Evolutionary conservation across 2,329 filamentous ascomycete species (phyloP).

Genomic region (Rutstroemia sp.): DNA sequence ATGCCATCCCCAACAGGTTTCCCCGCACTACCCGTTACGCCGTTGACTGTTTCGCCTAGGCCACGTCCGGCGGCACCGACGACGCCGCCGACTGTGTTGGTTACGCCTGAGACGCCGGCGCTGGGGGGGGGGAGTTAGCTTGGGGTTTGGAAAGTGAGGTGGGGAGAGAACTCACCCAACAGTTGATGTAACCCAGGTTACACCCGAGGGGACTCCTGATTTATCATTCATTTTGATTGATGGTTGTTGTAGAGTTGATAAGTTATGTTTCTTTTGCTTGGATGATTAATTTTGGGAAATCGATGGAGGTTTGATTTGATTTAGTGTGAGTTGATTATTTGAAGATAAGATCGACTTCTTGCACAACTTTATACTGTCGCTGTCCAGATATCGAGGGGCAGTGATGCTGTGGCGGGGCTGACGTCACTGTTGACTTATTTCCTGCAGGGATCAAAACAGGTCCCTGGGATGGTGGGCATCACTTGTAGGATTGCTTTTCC

Average conservation of each 20-base stretch:
- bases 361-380: no score
- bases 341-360: no score
- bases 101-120: constrained; percentile 16
- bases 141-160: no score
- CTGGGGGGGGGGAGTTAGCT: constrained; percentile 3
- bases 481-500: no score
- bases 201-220: constrained; percentile 12
- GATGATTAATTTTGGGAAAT: no score
- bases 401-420: no score
- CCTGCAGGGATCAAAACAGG: no score
- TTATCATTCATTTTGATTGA: constrained; percentile 10
- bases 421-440: no score
- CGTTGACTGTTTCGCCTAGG: constrained; percentile 21
- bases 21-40: constrained; percentile 17
- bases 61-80: constrained; percentile 21
- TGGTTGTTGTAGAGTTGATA: background rate
- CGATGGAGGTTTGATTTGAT: no score
- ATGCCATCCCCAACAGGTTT: constrained; percentile 23
- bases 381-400: no score
- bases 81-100: constrained; percentile 19
- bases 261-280: background rate
- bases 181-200: constrained; percentile 17
- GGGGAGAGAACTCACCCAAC: constrained; percentile 8
- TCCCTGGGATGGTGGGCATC: no score
- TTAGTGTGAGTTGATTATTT: no score